Base-by-base conservation (phyloP, 1,284 basidiomycete species). In the Ustilago bromivora region DNA sequence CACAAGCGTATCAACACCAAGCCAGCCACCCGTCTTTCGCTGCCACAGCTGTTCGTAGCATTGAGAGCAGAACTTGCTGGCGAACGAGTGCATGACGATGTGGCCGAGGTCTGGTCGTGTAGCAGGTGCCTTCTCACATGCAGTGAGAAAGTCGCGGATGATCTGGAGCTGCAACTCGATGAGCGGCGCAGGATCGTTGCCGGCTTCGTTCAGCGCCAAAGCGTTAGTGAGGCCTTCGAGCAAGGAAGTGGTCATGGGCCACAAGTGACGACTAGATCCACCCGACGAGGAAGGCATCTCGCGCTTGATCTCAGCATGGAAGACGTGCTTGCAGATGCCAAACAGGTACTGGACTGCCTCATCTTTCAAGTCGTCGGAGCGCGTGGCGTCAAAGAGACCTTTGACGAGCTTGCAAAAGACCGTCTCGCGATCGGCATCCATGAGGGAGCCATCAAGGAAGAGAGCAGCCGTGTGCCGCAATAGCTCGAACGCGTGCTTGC, bases 301-400 rank as follows among this genome's bases (percentile, higher is more conserved):
- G 40, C 84, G 81, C 60, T 82, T 80, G 57, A 87, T 85, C 79
- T 88, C 88, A 62, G 84, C 80, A 31, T 81, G 80, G 82, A 95
- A 92, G 67, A 95, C 88, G 66, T 90, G 89, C 55, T 89, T 90
- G 1, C 92, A 91, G 55, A 95, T 87, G 67, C 91, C 91, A 43
- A 89, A 88, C 36, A 94, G 86, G 82, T 90, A 93, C 38, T 89
- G 87, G 75, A 91, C 90, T 1, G 94, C 93, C 69, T 91, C 90
- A 36, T 89, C 89, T 71, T 90, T 88, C 46, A 94, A 87, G 66
- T 95, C 94, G 2, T 91, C 88, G 35, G 92, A 86, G 74, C 93
- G 90, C 3, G 92, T 88, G 0, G 93, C 91, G 75, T 95, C 92
- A 81, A 94, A 94, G 32, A 96, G 86, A 13, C 92, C 93, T 56